These are phyloP conservation scores for Plasmodium reichenowi DNA, from an alignment of 169 alveolate genomes.

Conservation along the genomic window DNA sequence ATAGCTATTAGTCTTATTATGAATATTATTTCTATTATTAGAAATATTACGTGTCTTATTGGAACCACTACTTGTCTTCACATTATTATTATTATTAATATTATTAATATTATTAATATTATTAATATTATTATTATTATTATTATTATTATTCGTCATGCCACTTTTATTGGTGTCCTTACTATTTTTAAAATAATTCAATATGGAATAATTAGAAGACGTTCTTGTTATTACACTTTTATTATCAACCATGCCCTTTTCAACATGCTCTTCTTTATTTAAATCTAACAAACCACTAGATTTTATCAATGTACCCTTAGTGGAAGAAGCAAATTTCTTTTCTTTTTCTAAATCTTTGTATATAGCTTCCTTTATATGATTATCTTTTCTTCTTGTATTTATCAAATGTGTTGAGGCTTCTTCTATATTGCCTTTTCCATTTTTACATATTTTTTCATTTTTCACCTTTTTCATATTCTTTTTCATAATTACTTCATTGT, in stretches of 20 bases:
- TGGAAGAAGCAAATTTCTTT: constrained; percentile 12
- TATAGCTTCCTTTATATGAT: constrained; percentile 11
- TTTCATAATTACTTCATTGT: constrained; percentile 15
- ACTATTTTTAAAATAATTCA: constrained; percentile 22
- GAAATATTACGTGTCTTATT: constrained; percentile 1
- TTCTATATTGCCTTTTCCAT: constrained; percentile 38
- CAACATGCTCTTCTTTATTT: neutral
- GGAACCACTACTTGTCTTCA: neutral
- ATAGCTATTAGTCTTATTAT: neutral
- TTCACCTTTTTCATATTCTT: constrained; percentile 33
- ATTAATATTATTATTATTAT: constrained; percentile 15
- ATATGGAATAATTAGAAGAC: constrained; percentile 15
- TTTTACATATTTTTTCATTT: constrained; percentile 50
- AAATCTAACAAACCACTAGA: constrained; percentile 16
- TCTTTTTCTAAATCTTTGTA: constrained; percentile 43
- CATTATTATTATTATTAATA: neutral
- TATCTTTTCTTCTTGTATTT: constrained; percentile 45
- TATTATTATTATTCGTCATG: constrained; percentile 12
- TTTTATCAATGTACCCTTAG: neutral
- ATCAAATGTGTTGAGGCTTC: constrained; percentile 16
- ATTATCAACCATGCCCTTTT: no score
- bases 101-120: neutral
- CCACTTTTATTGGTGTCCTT: neutral
- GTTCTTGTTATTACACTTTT: no score
- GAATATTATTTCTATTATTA: neutral